Conservation (phyloP, 345 rosid species). For the Hibiscus syriacus region DNA sequence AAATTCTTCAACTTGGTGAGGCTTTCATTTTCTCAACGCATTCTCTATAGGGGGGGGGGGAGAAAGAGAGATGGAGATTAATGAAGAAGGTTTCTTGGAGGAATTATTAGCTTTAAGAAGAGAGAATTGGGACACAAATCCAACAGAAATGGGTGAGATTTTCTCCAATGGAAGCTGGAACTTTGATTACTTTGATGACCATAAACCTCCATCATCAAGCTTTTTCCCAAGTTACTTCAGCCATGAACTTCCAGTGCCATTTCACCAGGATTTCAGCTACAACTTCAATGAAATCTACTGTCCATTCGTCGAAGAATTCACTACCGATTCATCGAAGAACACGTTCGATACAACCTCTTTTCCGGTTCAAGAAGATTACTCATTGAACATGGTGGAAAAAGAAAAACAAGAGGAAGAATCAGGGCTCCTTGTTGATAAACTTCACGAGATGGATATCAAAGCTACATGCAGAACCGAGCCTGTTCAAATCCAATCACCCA, state of each 20-base stretch:
- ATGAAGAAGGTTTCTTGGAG: constrained; percentile 32
- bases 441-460: constrained; percentile 20
- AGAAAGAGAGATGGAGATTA: constrained; percentile 24
- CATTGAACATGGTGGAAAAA: constrained; percentile 24
- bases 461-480: constrained; percentile 33
- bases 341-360: constrained; percentile 31
- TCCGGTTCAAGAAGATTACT: constrained; percentile 25
- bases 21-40: constrained; percentile 17
- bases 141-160: constrained; percentile 23
- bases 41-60: constrained; percentile 11
- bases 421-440: constrained; percentile 20
- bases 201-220: neutral
- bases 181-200: constrained; percentile 12
- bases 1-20: constrained; percentile 19
- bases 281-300: constrained; percentile 18
- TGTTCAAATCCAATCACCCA: constrained; percentile 23
- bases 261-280: constrained; percentile 25
- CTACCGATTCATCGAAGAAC: constrained; percentile 31
- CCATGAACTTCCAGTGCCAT: constrained; percentile 11
- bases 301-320: constrained; percentile 26
- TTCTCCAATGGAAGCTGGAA: constrained; percentile 12
- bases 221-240: constrained; percentile 20
- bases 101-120: constrained; percentile 27
- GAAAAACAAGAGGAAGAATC: constrained; percentile 15
- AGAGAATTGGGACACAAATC: constrained; percentile 25